A percentile compares a stretch with the other conserved stretches of the same genome.
These are phyloP conservation scores for Wickerhamiella infanticola DNA, from an alignment of 1,139 yeast species.

Conservation along the genomic window DNA sequence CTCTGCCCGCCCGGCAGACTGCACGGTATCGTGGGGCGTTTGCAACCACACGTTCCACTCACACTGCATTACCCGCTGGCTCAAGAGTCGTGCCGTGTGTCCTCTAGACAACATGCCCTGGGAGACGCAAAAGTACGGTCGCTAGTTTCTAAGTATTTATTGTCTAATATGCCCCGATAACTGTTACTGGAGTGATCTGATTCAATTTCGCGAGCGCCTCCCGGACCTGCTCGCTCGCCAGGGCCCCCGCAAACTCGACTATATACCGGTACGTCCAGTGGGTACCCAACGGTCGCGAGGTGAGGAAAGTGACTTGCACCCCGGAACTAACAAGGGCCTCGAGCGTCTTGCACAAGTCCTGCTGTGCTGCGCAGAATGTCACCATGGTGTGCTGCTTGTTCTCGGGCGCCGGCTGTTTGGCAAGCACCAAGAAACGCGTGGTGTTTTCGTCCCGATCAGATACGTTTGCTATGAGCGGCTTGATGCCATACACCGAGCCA, in stretches of 20 bases:
- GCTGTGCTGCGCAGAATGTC: neutral
- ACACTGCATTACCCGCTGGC: constrained; percentile 95
- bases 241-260: constrained; percentile 39
- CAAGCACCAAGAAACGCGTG: constrained; percentile 66
- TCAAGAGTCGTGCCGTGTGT: constrained; percentile 92
- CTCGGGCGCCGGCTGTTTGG: neutral
- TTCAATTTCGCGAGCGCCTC: neutral
- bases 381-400: neutral
- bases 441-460: constrained; percentile 66
- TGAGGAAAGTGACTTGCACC: constrained; percentile 57
- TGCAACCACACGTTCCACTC: constrained; percentile 92
- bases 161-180: neutral
- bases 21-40: constrained; percentile 95
- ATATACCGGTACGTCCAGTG: constrained; percentile 77
- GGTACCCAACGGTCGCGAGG: constrained; percentile 43
- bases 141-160: constrained; percentile 14
- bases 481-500: constrained; percentile 44
- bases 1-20: constrained; percentile 52
- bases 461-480: constrained; percentile 38
- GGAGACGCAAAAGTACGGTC: constrained; percentile 75
- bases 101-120: constrained; percentile 94
- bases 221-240: constrained; percentile 8
- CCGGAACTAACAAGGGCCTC: constrained; percentile 36
- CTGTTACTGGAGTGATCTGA: neutral
- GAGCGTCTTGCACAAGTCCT: neutral